These are phyloP conservation scores for Naganishia friedmannii DNA, from an alignment of 768 basidiomycete genomes.

Conservation along the genomic window DNA sequence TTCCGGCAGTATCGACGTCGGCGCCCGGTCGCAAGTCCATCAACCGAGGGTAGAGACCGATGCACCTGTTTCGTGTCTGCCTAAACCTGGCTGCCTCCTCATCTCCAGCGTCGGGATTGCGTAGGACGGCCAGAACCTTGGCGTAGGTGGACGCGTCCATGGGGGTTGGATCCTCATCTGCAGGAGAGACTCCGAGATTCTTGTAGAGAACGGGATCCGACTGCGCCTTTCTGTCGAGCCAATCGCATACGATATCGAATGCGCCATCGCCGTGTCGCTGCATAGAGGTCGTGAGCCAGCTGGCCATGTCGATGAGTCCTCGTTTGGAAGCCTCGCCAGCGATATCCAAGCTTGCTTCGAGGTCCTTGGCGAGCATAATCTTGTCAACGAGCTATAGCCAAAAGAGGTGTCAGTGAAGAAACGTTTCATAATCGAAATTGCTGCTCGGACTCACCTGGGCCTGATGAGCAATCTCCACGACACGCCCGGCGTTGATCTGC, in stretches of 20 bases:
- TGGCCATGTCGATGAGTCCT: constrained; percentile 92
- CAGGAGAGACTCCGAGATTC: constrained; percentile 50
- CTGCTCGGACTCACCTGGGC: constrained; percentile 62
- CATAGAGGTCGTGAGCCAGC: constrained; percentile 90
- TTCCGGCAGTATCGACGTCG: constrained; percentile 78
- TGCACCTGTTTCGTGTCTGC: constrained; percentile 84
- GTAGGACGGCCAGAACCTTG: constrained; percentile 83
- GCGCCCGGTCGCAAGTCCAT: constrained; percentile 81
- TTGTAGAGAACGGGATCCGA: constrained; percentile 72
- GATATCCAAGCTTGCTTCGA: constrained; percentile 83
- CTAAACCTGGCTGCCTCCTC: constrained; percentile 79
- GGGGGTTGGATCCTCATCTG: constrained; percentile 53
- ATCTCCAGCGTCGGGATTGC: constrained; percentile 73
- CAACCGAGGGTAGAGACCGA: constrained; percentile 91
- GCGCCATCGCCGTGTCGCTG: constrained; percentile 78
- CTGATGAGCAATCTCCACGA: constrained; percentile 92
- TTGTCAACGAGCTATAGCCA: constrained; percentile 64
- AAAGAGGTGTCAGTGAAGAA: not conserved
- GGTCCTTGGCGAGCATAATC: constrained; percentile 83
- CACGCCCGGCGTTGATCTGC: constrained; percentile 86
- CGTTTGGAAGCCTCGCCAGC: constrained; percentile 87
- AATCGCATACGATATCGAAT: constrained; percentile 77
- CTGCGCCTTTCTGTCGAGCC: constrained; percentile 75
- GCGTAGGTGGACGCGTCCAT: constrained; percentile 61
- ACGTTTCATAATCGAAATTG: no score